Percentiles rank a stretch among this genome's conserved stretches.
Conservation (phyloP, 1,139 yeast species). For the Magnusiomyces ingens region DNA sequence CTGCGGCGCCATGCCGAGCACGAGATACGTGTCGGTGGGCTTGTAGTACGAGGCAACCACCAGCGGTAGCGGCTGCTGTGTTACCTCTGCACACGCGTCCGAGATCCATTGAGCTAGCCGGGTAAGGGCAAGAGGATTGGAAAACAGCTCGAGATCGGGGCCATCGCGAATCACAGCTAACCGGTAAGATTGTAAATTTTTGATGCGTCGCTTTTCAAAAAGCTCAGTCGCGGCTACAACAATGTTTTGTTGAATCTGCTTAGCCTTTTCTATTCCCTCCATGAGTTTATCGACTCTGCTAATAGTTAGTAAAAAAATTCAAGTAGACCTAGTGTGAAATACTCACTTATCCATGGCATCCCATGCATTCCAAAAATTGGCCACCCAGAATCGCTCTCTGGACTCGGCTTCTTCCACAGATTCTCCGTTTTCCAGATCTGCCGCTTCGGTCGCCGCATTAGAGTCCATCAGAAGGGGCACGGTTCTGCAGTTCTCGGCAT, state of each 20-base stretch:
- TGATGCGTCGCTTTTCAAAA: constrained; percentile 72
- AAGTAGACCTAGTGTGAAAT: too few species aligned
- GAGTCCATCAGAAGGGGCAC: too few species aligned
- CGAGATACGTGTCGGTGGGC: constrained; percentile 70
- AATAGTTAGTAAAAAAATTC: constrained; percentile 27
- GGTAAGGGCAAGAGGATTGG: constrained; percentile 77
- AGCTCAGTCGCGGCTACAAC: constrained; percentile 86
- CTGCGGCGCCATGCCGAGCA: constrained; percentile 84
- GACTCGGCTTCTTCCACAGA: constrained; percentile 27
- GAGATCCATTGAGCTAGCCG: constrained; percentile 86
- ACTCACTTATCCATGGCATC: constrained; percentile 61
- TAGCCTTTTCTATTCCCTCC: constrained; percentile 75
- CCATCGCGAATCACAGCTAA: constrained; percentile 87
- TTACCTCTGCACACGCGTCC: constrained; percentile 82
- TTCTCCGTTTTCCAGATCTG: constrained; percentile 11
- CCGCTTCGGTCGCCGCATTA: constrained; percentile 10
- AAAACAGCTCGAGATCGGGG: constrained; percentile 69
- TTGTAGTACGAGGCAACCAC: constrained; percentile 82
- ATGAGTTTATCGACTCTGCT: constrained; percentile 47
- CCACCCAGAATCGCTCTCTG: constrained; percentile 70
- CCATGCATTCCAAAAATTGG: constrained; percentile 93
- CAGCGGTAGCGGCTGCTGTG: constrained; percentile 63
- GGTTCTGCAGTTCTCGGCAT: background rate
- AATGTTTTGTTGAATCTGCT: constrained; percentile 71
- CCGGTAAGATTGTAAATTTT: constrained; percentile 72